Evolutionary conservation across 129 eudicot species (phyloP).

Genomic region (Flaveria bidentis): DNA sequence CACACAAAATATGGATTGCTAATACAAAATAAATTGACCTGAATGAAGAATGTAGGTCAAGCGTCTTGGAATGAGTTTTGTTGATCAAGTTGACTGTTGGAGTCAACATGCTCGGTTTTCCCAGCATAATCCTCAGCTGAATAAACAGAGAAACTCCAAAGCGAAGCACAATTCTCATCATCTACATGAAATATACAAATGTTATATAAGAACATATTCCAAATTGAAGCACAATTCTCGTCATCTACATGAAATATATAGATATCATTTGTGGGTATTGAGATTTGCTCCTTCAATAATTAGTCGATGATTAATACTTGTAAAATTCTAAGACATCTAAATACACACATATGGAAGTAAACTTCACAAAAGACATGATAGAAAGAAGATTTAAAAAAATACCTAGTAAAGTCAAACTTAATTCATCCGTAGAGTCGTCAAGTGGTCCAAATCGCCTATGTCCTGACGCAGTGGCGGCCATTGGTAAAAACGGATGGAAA

Average conservation of each 20-base stretch:
- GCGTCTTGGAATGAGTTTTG: conserved; percentile 15
- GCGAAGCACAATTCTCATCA: conserved; percentile 78
- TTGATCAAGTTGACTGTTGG: conserved; percentile 31
- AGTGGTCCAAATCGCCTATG: conserved; percentile 71
- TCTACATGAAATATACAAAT: conserved; percentile 38
- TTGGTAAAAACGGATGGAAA: conserved; percentile 92
- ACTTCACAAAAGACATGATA: neutral
- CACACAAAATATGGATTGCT: neutral
- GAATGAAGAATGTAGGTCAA: conserved; percentile 18
- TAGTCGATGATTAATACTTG: neutral
- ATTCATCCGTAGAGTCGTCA: conserved; percentile 56
- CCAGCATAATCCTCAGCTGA: conserved; percentile 48
- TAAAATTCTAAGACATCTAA: too few species aligned
- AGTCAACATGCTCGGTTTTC: conserved; percentile 30
- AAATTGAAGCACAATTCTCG: conserved; percentile 78
- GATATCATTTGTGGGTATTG: neutral
- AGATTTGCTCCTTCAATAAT: neutral
- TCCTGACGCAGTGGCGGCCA: conserved; percentile 93
- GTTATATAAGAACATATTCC: conserved; percentile 42
- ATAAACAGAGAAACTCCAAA: conserved; percentile 75
- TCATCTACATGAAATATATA: conserved; percentile 46
- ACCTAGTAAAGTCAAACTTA: conserved; percentile 40
- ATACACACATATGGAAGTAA: too few species aligned
- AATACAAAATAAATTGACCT: conserved; percentile 9
- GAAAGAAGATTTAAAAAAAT: neutral